Evolutionary conservation across 768 basidiomycete species (phyloP).

Genomic region (Mycena capillaripes): DNA sequence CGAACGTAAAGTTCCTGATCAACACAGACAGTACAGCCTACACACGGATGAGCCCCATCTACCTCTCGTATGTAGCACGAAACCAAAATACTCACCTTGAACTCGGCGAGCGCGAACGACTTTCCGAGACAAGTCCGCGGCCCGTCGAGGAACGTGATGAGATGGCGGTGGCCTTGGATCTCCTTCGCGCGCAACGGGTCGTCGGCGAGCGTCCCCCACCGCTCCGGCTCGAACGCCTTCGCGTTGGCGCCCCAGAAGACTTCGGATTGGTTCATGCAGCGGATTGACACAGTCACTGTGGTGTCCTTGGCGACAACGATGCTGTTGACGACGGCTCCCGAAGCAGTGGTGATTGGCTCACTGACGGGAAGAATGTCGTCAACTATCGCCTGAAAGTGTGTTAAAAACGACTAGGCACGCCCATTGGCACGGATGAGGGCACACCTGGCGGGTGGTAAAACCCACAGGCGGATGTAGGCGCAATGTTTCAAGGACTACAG

Average conservation of each 20-base stretch:
- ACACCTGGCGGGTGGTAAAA: constrained; percentile 48
- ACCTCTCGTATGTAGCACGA: too few species aligned
- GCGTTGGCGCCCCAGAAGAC: constrained; percentile 61
- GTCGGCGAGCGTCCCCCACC: constrained; percentile 55
- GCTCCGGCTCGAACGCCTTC: constrained; percentile 56
- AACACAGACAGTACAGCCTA: too few species aligned
- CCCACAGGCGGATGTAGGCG: constrained; percentile 52
- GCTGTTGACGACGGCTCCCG: not conserved
- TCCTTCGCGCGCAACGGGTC: constrained; percentile 44
- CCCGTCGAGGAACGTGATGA: constrained; percentile 61
- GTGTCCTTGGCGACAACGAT: not conserved
- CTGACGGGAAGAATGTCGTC: not conserved
- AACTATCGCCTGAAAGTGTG: constrained; percentile 47
- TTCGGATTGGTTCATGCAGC: constrained; percentile 55
- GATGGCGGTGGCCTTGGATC: constrained; percentile 53
- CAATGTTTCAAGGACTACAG: constrained; percentile 54
- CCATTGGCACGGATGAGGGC: not conserved
- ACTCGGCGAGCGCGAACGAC: too few species aligned
- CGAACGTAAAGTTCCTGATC: too few species aligned
- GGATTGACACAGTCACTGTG: not conserved
- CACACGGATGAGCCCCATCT: too few species aligned
- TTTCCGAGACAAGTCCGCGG: constrained; percentile 59
- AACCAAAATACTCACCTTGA: too few species aligned
- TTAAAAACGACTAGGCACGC: too few species aligned
- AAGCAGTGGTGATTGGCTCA: constrained; percentile 22